Evolutionary conservation across 768 basidiomycete species (phyloP), one percentile per base, ranked within the genome.

Genomic region (Rhizopogon vinicolor): DNA sequence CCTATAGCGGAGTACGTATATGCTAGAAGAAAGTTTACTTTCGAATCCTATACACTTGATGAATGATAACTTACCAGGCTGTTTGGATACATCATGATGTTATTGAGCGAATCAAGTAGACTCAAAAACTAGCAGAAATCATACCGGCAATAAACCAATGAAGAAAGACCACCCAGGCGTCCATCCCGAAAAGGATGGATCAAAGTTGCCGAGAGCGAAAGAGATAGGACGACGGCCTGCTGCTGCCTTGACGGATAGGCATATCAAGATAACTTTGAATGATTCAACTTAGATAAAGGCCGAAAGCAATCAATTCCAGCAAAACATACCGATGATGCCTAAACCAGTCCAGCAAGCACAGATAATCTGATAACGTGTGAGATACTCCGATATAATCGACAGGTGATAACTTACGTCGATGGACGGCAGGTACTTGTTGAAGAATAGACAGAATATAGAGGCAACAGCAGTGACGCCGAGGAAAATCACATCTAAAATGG

Each of bases 151-250:
- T 19, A 85, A 62, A 33, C 85, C 85, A 35, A 86, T 82, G 65
- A 86, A 87, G 63, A 86, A 87, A 0, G 83, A 75, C 84, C 84
- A 87, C 33, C 82, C 86, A 12, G 81, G 75, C 2, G 76, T 77
- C 85, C 85, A 87, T 6, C 86, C 86, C 0, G 85, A 82, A n/a
- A 72, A 66, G n/a, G 83, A 78, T 1, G 80, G 71, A 61, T 86
- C 79, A 52, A 85, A 87, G 55, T 80, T 75, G 9, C 77, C 77
- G 1, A 87, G 72, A 1, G 81, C 85, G 61, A 78, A 87, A 1
- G 76, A 69, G 1, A 77, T 81, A 12, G 84, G 74, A 48, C 76
- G 78, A 14, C 80, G 77, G 1, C 84, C 83, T 14, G 70, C 67
- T 1, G 79, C 78, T 3, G 84, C 84, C 66, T 83, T 85, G 16